Evolutionary conservation across 2,329 filamentous ascomycete species (phyloP).

Genomic region (Beauveria rudraprayagi): DNA sequence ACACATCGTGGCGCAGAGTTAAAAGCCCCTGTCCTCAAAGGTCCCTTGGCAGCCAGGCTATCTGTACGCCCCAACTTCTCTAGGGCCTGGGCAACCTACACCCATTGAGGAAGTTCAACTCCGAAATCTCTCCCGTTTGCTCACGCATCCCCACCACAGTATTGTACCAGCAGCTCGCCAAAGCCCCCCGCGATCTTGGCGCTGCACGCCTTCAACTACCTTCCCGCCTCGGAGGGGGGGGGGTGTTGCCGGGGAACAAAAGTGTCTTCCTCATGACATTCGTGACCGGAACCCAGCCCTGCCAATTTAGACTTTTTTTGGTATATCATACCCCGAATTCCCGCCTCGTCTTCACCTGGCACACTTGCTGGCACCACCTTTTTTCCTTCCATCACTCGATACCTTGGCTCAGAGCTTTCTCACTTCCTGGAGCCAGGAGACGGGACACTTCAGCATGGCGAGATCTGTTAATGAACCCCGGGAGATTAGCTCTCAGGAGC

Average conservation of each 20-base stretch:
- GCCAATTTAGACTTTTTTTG: not conserved
- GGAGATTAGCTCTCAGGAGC: not conserved
- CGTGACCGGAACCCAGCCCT: not conserved
- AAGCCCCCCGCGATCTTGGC: conserved; percentile 10
- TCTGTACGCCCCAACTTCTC: not conserved
- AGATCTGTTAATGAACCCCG: not conserved
- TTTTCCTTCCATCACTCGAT: not conserved
- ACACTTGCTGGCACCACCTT: not conserved
- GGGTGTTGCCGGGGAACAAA: too few species aligned
- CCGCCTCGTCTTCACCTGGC: not conserved
- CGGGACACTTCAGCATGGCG: conserved; percentile 1
- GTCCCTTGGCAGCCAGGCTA: conserved; percentile 3
- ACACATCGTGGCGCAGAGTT: not conserved
- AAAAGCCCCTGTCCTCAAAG: not conserved
- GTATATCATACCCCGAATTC: conserved; percentile 1
- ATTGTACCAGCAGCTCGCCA: not conserved
- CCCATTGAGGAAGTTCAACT: conserved; percentile 8
- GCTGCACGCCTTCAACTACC: not conserved
- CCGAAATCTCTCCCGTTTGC: not conserved
- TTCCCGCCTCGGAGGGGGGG: not conserved
- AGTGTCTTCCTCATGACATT: not conserved
- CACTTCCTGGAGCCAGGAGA: not conserved
- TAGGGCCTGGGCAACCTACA: conserved; percentile 8
- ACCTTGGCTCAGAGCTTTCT: not conserved
- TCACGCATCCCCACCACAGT: not conserved